Evolutionary conservation across 371 early-diverging fungal species (phyloP), one percentile per base, ranked within the genome.

Genomic region (Funneliformis caledonium): DNA sequence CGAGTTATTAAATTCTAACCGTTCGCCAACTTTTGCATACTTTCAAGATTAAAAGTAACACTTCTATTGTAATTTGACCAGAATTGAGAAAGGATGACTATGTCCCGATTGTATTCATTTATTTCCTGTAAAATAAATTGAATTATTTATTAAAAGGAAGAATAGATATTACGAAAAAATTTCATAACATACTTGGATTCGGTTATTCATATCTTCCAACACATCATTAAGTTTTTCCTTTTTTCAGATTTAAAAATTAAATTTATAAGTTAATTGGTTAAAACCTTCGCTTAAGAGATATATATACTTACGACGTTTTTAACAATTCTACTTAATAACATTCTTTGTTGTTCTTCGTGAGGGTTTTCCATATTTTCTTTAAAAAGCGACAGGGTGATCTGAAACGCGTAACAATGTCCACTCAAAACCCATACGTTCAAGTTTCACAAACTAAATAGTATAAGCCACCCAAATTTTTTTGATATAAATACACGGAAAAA

Each of bases 51-150:
- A 69, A 86, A 78, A 78, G 74, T 83, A 48, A 84, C 86, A 74
- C 86, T 87, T 43, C 87, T 85, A 76, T 83, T 84, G 80, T 85
- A 87, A 69, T 87, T 85, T 74, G 80, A 80, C 87, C 87, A 87
- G 62, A 87, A 85, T 64, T 86, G 83, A n/a, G 87, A 87, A 52
- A 85, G 84, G 22, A 82, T 82, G 14, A 84, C 84, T 75, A 87
- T 67, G 79, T 87, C 87, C 70, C 81, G 83, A 80, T 87, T 87
- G 79, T 83, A 82, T 74, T 85, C 84, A 81, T 85, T 86, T 12
- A 87, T 85, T 62, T 85, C 86, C 77, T 86, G 82, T 52, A 86
- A 72, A 42, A 56, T 11, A 31, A n/a, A 45, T 2, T 9, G 14
- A 11, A 50, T n/a, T 42, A 22, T 14, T 42, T 47, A 50, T 60